Conservation (phyloP, 2,329 filamentous ascomycete species). For the Aureobasidium sp. region DNA sequence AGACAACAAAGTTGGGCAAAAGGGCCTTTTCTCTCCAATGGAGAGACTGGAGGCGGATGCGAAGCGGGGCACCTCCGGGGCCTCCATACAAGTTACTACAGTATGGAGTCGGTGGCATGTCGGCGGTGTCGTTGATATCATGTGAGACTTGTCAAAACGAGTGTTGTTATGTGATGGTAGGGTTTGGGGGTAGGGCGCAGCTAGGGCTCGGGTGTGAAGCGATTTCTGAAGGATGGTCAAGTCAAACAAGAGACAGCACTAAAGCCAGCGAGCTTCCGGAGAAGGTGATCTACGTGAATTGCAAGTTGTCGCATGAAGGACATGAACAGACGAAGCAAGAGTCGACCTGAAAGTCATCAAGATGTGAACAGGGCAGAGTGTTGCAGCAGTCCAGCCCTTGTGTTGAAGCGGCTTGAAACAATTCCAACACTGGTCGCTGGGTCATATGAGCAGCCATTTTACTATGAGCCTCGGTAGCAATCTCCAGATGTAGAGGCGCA, state of each 20-base stretch:
- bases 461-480: constrained; percentile 5
- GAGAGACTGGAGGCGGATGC: not conserved
- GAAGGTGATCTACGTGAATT: not conserved
- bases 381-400: not conserved
- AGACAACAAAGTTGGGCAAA: not conserved
- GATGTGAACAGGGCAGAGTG: not conserved
- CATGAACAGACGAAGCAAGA: not conserved
- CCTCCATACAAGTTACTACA: not conserved
- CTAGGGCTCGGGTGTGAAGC: not conserved
- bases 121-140: not conserved
- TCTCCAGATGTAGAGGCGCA: constrained; percentile 8
- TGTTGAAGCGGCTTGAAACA: not conserved
- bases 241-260: not conserved
- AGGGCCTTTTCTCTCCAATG: not conserved
- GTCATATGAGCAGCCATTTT: not conserved
- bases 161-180: not conserved
- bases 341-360: not conserved
- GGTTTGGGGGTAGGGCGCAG: not conserved
- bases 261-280: not conserved
- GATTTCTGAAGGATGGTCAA: not conserved
- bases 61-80: not conserved
- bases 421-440: not conserved
- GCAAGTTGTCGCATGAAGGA: not conserved
- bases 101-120: constrained; percentile 7
- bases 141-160: not conserved